A percentile compares a stretch with the other conserved stretches of the same genome.
Evolutionary conservation across 179 eudicot species (phyloP).

Genomic region (Drosera spatulata): DNA sequence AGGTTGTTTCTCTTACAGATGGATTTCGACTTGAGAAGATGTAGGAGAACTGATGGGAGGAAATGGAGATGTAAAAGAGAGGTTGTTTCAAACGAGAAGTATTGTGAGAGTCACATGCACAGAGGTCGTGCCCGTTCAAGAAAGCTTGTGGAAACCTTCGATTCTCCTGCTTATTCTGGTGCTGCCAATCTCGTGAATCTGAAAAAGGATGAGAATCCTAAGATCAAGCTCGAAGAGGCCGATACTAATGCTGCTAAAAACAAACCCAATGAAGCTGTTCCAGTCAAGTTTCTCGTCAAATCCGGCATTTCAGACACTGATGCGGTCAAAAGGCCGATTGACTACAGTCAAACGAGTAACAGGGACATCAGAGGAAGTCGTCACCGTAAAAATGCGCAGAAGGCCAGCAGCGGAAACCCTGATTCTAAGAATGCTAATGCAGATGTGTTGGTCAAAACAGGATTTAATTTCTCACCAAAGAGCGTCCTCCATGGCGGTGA

Average conservation of each 20-base stretch:
- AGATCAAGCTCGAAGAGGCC: neutral
- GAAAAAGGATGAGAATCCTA: neutral
- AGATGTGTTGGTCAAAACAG: slow-evolving; percentile 9
- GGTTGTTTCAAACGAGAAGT: slow-evolving; percentile 29
- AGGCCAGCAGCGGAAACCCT: neutral
- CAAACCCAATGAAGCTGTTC: no score
- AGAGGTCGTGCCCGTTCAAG: slow-evolving; percentile 46
- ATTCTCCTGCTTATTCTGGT: neutral
- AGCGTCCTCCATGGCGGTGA: slow-evolving; percentile 35
- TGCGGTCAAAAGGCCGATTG: no score
- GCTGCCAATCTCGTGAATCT: slow-evolving; percentile 1
- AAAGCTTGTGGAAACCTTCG: slow-evolving; percentile 43
- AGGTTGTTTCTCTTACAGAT: neutral
- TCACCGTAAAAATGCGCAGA: neutral
- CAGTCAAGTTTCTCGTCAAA: no score
- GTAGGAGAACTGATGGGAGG: slow-evolving; percentile 45
- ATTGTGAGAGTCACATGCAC: slow-evolving; percentile 41
- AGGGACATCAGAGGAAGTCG: no score
- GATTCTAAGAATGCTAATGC: slow-evolving; percentile 1
- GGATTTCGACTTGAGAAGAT: slow-evolving; percentile 34
- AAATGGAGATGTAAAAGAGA: slow-evolving; percentile 36
- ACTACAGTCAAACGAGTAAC: no score
- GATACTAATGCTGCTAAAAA: no score
- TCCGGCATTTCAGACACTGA: no score
- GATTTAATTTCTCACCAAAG: slow-evolving; percentile 32